Evolutionary conservation across 805 yeast species (phyloP).

Genomic region (Metschnikowia cerradonensis): DNA sequence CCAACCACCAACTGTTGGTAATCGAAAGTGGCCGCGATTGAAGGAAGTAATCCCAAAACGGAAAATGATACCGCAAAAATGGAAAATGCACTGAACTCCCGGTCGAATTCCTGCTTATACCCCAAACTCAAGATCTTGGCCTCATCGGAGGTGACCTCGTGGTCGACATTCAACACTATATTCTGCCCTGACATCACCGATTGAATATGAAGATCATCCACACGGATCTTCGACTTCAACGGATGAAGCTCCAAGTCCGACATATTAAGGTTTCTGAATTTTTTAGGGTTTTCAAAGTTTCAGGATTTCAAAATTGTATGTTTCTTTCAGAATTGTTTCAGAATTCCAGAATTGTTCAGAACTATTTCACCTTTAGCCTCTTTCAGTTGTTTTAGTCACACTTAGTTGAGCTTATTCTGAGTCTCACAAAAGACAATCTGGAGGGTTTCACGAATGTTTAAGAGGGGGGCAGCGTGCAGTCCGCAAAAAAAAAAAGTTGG

Average conservation of each 20-base stretch:
- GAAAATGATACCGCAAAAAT: constrained; percentile 62
- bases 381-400: neutral
- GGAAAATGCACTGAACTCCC: constrained; percentile 55
- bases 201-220: constrained; percentile 34
- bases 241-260: constrained; percentile 17
- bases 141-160: constrained; percentile 45
- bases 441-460: no score
- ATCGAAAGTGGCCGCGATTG: constrained; percentile 59
- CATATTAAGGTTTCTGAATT: neutral
- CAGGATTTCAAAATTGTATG: no score
- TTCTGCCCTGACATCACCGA: constrained; percentile 39
- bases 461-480: no score
- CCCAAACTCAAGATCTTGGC: constrained; percentile 56
- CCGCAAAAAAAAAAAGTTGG: no score
- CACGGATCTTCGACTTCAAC: constrained; percentile 23
- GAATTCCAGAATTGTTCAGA: no score
- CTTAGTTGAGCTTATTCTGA: no score
- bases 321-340: no score
- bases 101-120: constrained; percentile 58
- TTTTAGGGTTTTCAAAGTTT: no score
- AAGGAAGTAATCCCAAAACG: constrained; percentile 61
- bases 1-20: constrained; percentile 61
- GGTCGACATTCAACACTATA: constrained; percentile 43
- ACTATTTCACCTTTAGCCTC: no score
- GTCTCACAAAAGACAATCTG: no score